Percentiles rank a stretch among this genome's conserved stretches.
Conservation (phyloP, 2,329 filamentous ascomycete genomes). For the Cytospora chrysosperma region DNA sequence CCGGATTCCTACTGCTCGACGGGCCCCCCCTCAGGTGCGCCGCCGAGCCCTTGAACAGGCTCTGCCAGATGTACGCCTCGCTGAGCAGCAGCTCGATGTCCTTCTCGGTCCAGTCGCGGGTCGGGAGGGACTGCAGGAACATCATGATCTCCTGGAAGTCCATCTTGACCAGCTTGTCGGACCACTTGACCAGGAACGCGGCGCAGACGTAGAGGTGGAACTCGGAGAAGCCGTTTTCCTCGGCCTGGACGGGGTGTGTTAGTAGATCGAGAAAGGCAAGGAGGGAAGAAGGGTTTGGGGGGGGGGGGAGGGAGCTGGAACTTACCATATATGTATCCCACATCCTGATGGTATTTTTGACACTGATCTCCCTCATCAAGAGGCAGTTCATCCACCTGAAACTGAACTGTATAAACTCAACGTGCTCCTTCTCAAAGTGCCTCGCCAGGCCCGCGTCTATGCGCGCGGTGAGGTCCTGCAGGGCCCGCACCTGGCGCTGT, state of each 20-base stretch:
- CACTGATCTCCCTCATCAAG: conserved; percentile 94
- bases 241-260: too few relatives aligned
- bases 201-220: conserved; percentile 99
- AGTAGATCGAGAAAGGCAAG: neutral
- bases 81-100: conserved; percentile 94
- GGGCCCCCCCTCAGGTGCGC: conserved; percentile 70
- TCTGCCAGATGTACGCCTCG: conserved; percentile 99
- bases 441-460: conserved; percentile 84
- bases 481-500: conserved; percentile 83
- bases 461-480: conserved; percentile 85
- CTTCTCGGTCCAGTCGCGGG: conserved; percentile 93
- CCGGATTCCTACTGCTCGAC: conserved; percentile 41
- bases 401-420: conserved; percentile 99
- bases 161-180: conserved; percentile 90
- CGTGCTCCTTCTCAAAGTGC: conserved; percentile 84
- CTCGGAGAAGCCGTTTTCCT: conserved; percentile 97
- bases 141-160: conserved; percentile 99
- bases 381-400: conserved; percentile 99
- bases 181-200: conserved; percentile 98
- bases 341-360: conserved; percentile 96
- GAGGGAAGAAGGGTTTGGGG: neutral
- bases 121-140: conserved; percentile 94
- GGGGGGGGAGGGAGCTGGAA: too few relatives aligned
- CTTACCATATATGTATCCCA: conserved; percentile 98
- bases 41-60: conserved; percentile 88